Percentiles rank a stretch among this genome's conserved stretches.
Evolutionary conservation across 1,284 basidiomycete species (phyloP).

Genomic region (Sporisorium iseilematis-ciliati): DNA sequence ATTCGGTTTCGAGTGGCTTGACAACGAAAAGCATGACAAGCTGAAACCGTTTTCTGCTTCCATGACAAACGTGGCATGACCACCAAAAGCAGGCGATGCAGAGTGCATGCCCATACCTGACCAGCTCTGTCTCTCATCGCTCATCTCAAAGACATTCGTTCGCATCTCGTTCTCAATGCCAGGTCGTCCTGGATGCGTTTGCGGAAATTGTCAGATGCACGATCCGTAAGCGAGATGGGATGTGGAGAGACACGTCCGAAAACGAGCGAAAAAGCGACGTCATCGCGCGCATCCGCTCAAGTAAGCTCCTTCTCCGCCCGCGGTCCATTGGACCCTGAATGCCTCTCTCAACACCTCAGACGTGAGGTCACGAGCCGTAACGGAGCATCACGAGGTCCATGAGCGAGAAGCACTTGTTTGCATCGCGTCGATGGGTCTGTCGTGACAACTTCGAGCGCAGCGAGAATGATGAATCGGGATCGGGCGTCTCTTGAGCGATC

Average conservation of each 20-base stretch:
- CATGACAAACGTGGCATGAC: not conserved
- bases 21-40: constrained; percentile 3
- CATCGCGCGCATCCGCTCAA: not conserved
- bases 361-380: too few species aligned
- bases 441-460: too few species aligned
- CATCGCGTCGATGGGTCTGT: too few species aligned
- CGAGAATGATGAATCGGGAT: too few species aligned
- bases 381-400: too few species aligned
- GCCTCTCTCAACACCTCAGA: not conserved
- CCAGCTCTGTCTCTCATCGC: not conserved
- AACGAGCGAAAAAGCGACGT: not conserved
- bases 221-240: not conserved
- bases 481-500: too few species aligned
- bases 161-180: not conserved
- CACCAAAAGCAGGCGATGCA: constrained; percentile 1
- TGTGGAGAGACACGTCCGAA: not conserved
- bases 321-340: not conserved
- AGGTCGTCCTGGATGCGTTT: too few species aligned
- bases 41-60: constrained; percentile 5
- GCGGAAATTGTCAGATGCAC: not conserved
- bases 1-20: not conserved
- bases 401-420: too few species aligned
- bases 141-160: not conserved
- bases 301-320: not conserved
- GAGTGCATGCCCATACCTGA: not conserved